Base-by-base conservation (phyloP, 495 filamentous ascomycete species). In the Pyronema domesticum region DNA sequence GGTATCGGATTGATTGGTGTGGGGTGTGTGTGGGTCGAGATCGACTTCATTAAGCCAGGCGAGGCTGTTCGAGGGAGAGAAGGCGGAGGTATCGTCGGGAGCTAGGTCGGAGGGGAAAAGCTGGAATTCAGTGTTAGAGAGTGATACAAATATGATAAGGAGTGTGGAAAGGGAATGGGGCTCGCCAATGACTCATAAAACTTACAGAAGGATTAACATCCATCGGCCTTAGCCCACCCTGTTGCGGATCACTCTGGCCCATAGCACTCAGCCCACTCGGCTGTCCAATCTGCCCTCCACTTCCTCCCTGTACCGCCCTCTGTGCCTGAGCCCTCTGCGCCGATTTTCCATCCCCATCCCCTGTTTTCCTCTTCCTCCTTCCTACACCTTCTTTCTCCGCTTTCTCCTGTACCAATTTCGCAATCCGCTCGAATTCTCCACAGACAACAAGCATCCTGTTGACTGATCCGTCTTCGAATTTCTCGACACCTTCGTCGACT, bases 361-460 rank as follows among this genome's bases (percentile, higher is more conserved):
- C 50, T 8, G 50, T 8, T 78, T 93, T 86, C 51, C 91, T 77
- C 69, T 96, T 96, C 56, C 85, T 77, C 58, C 82, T 76, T 1
- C 79, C 79, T 8, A 80, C 74, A 18, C 77, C 72, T 37, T 95
- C 89, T 61, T 81, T 83, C 57, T 96, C 91, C 1, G 85, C 75
- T 61, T 86, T 93, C 45, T 96, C 89, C 36, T 96, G 77, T 10
- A 96, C 89, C 15, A 89, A 79, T 65, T 82, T 87, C 44, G 89
- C 87, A 58, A 98, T 96, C 57, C 93, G 76, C 60, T 95, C 87
- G 57, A 98, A 98, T 61, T 96, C 91, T 14, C 86, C 78, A 68
- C 89, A 95, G 5, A 98, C 82, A 53, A 79, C 78, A 34, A 95
- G 75, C 88, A 98, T 96, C 39, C 89, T 83, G 66, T 83, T 83